Evolutionary conservation across 139 green algal species (phyloP).

Genomic region (Auxenochlorella pyrenoidosa): DNA sequence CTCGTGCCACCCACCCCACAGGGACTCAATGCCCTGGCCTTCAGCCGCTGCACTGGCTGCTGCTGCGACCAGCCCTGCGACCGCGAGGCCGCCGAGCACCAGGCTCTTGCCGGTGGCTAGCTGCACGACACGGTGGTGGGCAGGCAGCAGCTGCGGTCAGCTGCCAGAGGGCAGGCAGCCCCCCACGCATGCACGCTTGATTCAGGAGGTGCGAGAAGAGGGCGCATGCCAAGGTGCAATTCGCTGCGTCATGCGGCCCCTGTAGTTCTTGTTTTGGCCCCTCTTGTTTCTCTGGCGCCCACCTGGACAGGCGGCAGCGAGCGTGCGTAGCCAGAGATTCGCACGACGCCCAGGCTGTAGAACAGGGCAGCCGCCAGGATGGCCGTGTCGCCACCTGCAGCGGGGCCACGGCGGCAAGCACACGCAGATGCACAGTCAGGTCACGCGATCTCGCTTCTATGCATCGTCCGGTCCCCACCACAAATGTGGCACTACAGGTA

Average conservation of each 20-base stretch:
- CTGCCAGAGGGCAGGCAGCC: background rate
- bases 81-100: conserved; percentile 5
- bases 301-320: background rate
- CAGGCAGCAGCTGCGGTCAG: background rate
- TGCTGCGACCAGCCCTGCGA: background rate
- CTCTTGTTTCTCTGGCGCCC: background rate
- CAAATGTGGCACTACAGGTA: too few species aligned
- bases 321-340: conserved; percentile 40
- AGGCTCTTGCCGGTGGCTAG: conserved; percentile 3
- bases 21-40: background rate
- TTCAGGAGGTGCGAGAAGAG: too few species aligned
- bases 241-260: too few species aligned
- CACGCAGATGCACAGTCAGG: background rate
- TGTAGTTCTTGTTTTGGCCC: too few species aligned
- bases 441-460: too few species aligned
- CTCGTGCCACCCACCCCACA: conserved; percentile 4
- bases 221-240: too few species aligned
- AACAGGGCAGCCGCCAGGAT: conserved; percentile 43
- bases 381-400: conserved; percentile 17
- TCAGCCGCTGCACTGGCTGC: background rate
- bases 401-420: background rate
- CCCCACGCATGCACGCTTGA: too few species aligned
- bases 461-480: too few species aligned
- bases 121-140: background rate
- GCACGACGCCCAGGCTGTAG: conserved; percentile 48